phyloP scores from a whole-genome alignment of 305 asterid genomes.

The Solanum chacoense region DNA sequence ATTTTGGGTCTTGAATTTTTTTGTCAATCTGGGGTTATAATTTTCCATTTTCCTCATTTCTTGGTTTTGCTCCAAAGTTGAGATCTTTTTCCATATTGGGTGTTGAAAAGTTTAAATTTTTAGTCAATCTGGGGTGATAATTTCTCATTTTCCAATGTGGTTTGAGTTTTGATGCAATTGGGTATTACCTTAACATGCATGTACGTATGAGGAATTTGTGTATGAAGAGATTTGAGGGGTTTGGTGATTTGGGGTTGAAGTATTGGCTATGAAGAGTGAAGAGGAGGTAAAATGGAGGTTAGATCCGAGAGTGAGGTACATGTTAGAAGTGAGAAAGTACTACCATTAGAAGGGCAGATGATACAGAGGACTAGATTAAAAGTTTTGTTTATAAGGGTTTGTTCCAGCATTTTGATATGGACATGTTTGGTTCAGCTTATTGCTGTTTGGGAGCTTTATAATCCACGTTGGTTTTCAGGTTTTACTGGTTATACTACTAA shows the following conservation, averaged over 20 bases:
- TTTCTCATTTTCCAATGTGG: background rate
- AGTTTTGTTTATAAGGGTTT: conserved; percentile 86
- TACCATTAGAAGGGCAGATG: conserved; percentile 30
- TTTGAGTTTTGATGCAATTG: background rate
- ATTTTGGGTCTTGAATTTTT: background rate
- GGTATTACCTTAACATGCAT: background rate
- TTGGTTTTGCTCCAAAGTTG: background rate
- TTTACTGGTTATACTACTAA: conserved; percentile 27
- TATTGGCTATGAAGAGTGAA: conserved; percentile 19
- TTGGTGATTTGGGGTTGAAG: conserved; percentile 16
- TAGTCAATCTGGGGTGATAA: background rate
- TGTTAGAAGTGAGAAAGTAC: conserved; percentile 11
- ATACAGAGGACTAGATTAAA: conserved; percentile 62
- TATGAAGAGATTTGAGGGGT: background rate
- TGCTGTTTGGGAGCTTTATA: conserved; percentile 80
- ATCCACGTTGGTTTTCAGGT: conserved; percentile 54
- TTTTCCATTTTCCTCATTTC: background rate
- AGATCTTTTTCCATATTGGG: background rate
- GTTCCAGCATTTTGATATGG: conserved; percentile 87
- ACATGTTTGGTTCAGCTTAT: conserved; percentile 82
- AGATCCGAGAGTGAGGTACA: conserved; percentile 27
- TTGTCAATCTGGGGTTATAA: background rate
- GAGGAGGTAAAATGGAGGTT: conserved; percentile 28
- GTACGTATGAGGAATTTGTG: background rate
- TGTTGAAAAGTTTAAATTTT: background rate